Conservation (phyloP, 257 asterid genomes). For the Solanum acaule region DNA sequence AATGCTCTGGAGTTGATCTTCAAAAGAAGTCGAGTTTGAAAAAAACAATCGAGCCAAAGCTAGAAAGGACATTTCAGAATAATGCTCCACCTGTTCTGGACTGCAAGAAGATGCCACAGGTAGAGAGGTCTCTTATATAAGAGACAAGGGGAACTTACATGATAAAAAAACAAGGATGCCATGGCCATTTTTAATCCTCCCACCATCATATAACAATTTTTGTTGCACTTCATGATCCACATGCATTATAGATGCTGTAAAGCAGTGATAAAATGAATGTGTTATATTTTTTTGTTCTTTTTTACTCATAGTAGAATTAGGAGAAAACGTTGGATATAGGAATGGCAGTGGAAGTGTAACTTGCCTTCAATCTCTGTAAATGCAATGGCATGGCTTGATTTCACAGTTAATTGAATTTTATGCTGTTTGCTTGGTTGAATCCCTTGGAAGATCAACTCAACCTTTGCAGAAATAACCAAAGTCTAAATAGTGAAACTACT, state of each 20-base stretch:
- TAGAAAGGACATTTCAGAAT: neutral
- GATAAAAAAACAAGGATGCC: neutral
- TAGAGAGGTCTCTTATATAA: neutral
- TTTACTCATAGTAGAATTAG: neutral
- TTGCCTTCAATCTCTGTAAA: neutral
- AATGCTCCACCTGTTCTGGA: neutral
- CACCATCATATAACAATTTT: neutral
- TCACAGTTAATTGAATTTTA: neutral
- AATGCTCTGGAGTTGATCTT: neutral
- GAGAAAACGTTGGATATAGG: neutral
- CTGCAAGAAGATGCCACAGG: neutral
- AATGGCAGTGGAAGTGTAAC: neutral
- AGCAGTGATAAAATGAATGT: neutral
- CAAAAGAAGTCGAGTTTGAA: neutral
- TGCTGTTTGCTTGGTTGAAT: neutral
- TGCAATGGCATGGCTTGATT: neutral
- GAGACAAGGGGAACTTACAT: neutral
- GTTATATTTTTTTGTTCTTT: neutral
- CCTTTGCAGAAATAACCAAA: neutral
- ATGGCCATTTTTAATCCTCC: neutral
- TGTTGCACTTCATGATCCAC: neutral
- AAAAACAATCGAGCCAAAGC: neutral
- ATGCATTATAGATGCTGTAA: neutral
- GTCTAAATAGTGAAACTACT: neutral
- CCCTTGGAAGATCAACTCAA: neutral